Conservation (phyloP, 2,329 filamentous ascomycete genomes). For the Fusarium albidum region DNA sequence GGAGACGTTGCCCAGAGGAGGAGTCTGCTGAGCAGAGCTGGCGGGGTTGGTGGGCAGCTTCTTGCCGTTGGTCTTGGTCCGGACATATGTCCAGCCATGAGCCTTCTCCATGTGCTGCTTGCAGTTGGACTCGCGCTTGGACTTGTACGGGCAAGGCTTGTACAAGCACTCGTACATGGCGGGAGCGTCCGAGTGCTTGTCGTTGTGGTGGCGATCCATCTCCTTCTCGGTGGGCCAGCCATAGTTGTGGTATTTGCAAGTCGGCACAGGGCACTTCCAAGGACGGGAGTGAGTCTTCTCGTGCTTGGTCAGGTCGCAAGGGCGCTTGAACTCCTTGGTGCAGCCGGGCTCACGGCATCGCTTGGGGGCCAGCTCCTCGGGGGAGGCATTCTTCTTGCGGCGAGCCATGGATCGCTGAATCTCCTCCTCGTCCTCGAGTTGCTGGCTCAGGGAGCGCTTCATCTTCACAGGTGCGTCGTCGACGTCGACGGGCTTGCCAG, state of each 20-base stretch:
- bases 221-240: conserved; percentile 99
- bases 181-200: conserved; percentile 87
- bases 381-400: conserved; percentile 89
- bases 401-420: conserved; percentile 94
- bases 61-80: conserved; percentile 91
- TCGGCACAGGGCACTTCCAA: conserved; percentile 85
- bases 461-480: conserved; percentile 61
- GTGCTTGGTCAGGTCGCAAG: conserved; percentile 98
- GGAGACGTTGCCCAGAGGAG: conserved; percentile 67
- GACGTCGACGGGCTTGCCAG: conserved; percentile 69
- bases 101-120: conserved; percentile 99
- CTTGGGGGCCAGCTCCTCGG: conserved; percentile 83
- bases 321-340: conserved; percentile 92
- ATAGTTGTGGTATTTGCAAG: conserved; percentile 88
- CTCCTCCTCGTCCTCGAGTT: conserved; percentile 80
- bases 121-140: conserved; percentile 95
- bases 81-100: conserved; percentile 88
- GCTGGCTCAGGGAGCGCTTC: conserved; percentile 73
- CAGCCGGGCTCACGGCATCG: conserved; percentile 79
- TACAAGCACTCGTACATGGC: conserved; percentile 85
- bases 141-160: conserved; percentile 88
- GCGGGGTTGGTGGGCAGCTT: conserved; percentile 55
- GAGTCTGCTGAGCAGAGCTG: conserved; percentile 61
- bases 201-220: conserved; percentile 93
- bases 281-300: conserved; percentile 97